Evolutionary conservation across 2,329 filamentous ascomycete species (phyloP), one percentile per base, ranked within the genome.

Genomic region (Xylaria sp.): DNA sequence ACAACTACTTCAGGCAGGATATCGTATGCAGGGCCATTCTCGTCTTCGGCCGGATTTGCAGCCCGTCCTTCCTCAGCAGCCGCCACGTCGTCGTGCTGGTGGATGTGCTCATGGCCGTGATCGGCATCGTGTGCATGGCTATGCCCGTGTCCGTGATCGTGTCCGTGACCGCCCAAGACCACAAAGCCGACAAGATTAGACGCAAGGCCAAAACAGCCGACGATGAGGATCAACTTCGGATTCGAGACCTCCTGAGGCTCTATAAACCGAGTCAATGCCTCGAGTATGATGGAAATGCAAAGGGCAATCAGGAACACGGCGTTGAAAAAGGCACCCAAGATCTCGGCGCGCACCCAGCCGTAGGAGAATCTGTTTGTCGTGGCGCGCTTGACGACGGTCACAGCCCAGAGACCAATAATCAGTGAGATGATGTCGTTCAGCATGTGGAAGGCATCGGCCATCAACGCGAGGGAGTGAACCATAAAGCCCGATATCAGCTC

Each of bases 391-490:
- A 94, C 93, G 60, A 97, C 92, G 71, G 91, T 93, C 64, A 99
- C 96, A 63, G 96, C 96, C 95, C 96, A 99, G 50, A 98, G 82
- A 73, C 96, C 96, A 71, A 99, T 95, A 66, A 91, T 88, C 15
- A 99, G 85, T 1, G 96, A 98, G 70, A 99, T 91, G 75, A 99
- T 96, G 88, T 99, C 96, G 84, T 99, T 99, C 70, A 99, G 86
- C 96, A 99, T 99, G 83, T 99, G 96, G 81, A 99, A 99, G 69
- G 96, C 94, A 84, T 99, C 96, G 63, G 96, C 96, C 78, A 97
- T 94, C 68, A 99, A 88, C 46, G 96, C 96, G 75, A 99, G 88
- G 20, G 96, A 98, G 78, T 94, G 91, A 69, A 97, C 94, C 72
- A 91, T 84, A 84, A 97, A 93, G 70, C 96, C 95, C 70, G 92